Evolutionary conservation across 2,329 filamentous ascomycete genomes (phyloP), one percentile per base, ranked within the genome.

Genomic region (Parascedosporium putredinis): DNA sequence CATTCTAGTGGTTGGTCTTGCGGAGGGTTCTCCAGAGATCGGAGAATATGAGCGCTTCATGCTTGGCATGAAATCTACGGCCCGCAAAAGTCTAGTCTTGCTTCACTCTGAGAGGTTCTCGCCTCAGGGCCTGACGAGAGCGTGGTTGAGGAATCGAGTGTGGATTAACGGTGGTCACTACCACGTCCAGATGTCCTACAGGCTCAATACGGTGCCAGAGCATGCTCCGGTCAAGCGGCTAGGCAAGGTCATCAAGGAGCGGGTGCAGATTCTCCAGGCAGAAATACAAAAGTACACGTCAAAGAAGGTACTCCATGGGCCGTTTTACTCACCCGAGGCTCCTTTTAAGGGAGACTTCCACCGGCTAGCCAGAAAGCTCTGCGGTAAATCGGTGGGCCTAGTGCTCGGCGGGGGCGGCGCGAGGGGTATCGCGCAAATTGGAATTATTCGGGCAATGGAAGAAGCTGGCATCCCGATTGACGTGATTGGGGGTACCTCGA

Each of bases 111-210:
- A 98, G 59, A 79, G 90, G 46, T 97, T 90, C 64, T 95, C 88
- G 40, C 75, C 79, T 0, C 83, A 89, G 4, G 93, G 93, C 0
- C 65, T 95, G 31, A 96, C 93, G 0, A 75, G 93, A 47, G 81
- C 85, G 27, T 98, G 93, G 93, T 69, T 98, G 12, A 81, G 84
- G 54, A 96, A 95, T 59, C 84, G 93, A 1, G 83, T 95, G 54
- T 98, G 93, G 93, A 93, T 98, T 65, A 98, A 97, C 56, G 93
- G 93, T 14, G 91, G 91, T 4, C 94, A 98, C 63, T 93, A 95
- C 61, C 93, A 98, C 58, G 86, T 98, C 10, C 93, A 98, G 60
- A 97, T 98, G 93, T 77, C 86, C 0, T 91, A 93, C 64, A 80
- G 84, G 34, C 48, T 45, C 14, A 84, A 86, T 43, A 71, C 83